Evolutionary conservation across 345 rosid species (phyloP).

Genomic region (Eucalyptus erythrocorys): DNA sequence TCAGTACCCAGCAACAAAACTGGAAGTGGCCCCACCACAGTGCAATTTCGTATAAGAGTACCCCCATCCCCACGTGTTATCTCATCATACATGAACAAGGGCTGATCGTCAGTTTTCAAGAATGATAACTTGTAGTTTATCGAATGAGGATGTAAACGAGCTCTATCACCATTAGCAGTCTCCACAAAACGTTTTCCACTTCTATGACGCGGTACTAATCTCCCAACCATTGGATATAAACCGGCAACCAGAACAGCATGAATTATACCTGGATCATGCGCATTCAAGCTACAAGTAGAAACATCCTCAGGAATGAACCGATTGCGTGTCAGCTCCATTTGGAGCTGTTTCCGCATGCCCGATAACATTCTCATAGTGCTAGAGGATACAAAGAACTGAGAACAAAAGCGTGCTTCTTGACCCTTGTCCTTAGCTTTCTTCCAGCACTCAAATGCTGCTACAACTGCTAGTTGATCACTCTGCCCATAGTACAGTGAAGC

Average conservation of each 20-base stretch:
- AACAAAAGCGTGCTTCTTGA: constrained; percentile 49
- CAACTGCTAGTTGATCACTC: constrained; percentile 87
- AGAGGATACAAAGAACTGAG: constrained; percentile 63
- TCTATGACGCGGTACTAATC: constrained; percentile 32
- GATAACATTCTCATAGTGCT: constrained; percentile 65
- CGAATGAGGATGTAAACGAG: constrained; percentile 59
- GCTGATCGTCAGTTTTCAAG: constrained; percentile 19
- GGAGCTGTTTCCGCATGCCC: constrained; percentile 83
- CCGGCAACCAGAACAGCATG: constrained; percentile 82
- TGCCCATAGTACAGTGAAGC: constrained; percentile 75
- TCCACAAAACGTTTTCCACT: constrained; percentile 48
- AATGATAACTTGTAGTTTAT: constrained; percentile 36
- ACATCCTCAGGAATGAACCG: constrained; percentile 55
- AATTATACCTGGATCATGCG: constrained; percentile 63
- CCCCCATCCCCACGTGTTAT: constrained; percentile 81
- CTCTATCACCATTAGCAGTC: constrained; percentile 66
- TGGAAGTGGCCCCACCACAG: constrained; percentile 63
- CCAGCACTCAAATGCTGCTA: constrained; percentile 95
- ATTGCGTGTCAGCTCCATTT: constrained; percentile 45
- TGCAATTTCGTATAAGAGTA: constrained; percentile 62
- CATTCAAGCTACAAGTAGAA: constrained; percentile 52
- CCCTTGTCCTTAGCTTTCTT: constrained; percentile 62
- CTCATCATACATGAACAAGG: constrained; percentile 74
- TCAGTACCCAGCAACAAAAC: constrained; percentile 65
- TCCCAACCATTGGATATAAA: constrained; percentile 81